Conservation (phyloP, 139 green algal genomes). For the Monoraphidium neglectum region DNA sequence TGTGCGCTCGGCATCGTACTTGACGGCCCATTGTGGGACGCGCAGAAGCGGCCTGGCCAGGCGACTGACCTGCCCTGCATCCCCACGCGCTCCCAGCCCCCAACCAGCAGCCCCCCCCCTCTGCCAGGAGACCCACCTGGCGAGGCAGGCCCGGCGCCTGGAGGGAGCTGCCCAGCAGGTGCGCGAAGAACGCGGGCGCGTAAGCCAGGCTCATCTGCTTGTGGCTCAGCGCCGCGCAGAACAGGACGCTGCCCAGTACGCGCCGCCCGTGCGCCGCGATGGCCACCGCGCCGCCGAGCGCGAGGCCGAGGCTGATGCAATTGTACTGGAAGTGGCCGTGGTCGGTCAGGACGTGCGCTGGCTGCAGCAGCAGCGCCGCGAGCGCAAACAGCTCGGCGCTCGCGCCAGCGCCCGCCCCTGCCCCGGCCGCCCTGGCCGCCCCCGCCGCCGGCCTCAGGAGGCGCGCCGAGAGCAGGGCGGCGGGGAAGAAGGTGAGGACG, state of each 20-base stretch:
- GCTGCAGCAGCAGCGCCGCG: slow-evolving; percentile 75
- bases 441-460: neutral
- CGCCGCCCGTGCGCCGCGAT: slow-evolving; percentile 14
- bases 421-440: too few relatives aligned
- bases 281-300: slow-evolving; percentile 61
- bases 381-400: slow-evolving; percentile 42
- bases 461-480: slow-evolving; percentile 36
- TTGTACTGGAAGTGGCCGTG: slow-evolving; percentile 99
- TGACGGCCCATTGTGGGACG: too few relatives aligned
- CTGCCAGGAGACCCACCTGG: slow-evolving; percentile 44
- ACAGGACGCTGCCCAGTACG: slow-evolving; percentile 69
- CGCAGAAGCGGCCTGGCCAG: too few relatives aligned
- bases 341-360: slow-evolving; percentile 89
- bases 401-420: neutral
- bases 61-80: too few relatives aligned
- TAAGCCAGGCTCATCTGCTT: slow-evolving; percentile 98
- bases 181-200: slow-evolving; percentile 94
- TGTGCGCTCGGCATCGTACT: too few relatives aligned
- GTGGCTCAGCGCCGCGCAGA: slow-evolving; percentile 87
- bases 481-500: slow-evolving; percentile 83
- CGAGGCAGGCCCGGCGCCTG: slow-evolving; percentile 21
- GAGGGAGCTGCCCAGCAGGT: slow-evolving; percentile 90
- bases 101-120: too few relatives aligned
- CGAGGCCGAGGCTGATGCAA: slow-evolving; percentile 85
- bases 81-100: too few relatives aligned